A percentile compares a stretch with the other conserved stretches of the same genome.
phyloP scores from a whole-genome alignment of 345 rosid species.

The Cardamine resedifolia region DNA sequence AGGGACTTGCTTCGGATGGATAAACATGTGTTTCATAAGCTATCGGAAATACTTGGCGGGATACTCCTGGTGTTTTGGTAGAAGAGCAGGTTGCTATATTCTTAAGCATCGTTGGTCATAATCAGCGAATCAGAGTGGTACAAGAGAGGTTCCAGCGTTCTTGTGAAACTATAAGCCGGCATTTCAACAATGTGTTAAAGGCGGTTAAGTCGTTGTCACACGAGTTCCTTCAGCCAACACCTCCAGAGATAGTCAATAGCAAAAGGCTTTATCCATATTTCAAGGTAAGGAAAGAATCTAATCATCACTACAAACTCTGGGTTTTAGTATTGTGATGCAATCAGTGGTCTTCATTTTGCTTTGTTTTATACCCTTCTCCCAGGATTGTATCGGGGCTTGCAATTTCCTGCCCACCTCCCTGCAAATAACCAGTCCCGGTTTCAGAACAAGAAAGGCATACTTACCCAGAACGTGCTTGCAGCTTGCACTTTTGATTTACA shows the following conservation, averaged over 20 bases:
- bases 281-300: slow-evolving; percentile 46
- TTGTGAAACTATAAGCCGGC: slow-evolving; percentile 81
- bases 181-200: slow-evolving; percentile 77
- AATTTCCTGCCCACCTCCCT: slow-evolving; percentile 72
- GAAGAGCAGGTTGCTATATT: slow-evolving; percentile 80
- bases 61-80: slow-evolving; percentile 67
- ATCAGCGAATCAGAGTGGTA: slow-evolving; percentile 77
- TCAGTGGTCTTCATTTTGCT: slow-evolving; percentile 10
- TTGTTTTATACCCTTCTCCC: not conserved
- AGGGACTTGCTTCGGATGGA: slow-evolving; percentile 81
- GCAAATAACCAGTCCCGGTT: slow-evolving; percentile 76
- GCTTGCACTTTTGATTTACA: slow-evolving; percentile 78
- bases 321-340: not conserved
- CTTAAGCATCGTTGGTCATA: slow-evolving; percentile 71
- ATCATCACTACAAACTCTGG: not conserved
- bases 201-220: slow-evolving; percentile 76
- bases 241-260: slow-evolving; percentile 47
- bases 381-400: slow-evolving; percentile 79
- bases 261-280: slow-evolving; percentile 71
- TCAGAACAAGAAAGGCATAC: slow-evolving; percentile 61
- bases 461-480: slow-evolving; percentile 73
- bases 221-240: slow-evolving; percentile 56
- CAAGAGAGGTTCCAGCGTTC: slow-evolving; percentile 79
- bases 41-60: slow-evolving; percentile 54
- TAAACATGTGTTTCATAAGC: slow-evolving; percentile 62